Percentiles rank a stretch among this genome's conserved stretches.
Conservation (phyloP, 2,329 filamentous ascomycete species). For the Lecanicillium sp. region DNA sequence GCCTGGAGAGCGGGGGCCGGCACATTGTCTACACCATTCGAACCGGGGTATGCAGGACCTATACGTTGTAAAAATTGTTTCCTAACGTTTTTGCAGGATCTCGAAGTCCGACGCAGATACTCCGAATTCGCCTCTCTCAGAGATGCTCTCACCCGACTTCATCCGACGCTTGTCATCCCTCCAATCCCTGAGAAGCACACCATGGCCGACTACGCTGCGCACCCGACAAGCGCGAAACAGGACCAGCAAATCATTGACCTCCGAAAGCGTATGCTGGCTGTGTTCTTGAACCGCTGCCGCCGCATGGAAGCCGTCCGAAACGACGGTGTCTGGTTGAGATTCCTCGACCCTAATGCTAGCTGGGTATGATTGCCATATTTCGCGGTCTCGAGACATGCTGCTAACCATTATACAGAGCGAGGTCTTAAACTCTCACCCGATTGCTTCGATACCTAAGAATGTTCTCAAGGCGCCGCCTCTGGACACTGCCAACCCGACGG, state of each 20-base stretch:
- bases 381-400: too few relatives aligned
- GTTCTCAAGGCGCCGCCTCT: constrained; percentile 92
- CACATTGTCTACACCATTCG: constrained; percentile 97
- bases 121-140: constrained; percentile 93
- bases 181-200: constrained; percentile 98
- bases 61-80: constrained; percentile 3
- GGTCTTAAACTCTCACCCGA: constrained; percentile 86
- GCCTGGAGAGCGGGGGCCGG: constrained; percentile 80
- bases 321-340: constrained; percentile 96
- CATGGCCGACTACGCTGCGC: constrained; percentile 97
- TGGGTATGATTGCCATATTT: too few relatives aligned
- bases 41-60: constrained; percentile 63
- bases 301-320: constrained; percentile 87
- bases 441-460: constrained; percentile 87
- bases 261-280: constrained; percentile 91
- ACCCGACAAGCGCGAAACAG: constrained; percentile 96
- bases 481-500: constrained; percentile 84
- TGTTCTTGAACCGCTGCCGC: constrained; percentile 90
- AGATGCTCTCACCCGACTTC: constrained; percentile 80
- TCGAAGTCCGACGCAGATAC: constrained; percentile 91
- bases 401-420: constrained; percentile 60
- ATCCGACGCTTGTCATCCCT: constrained; percentile 91
- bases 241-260: constrained; percentile 95
- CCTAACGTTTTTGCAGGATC: constrained; percentile 53
- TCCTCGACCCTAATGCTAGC: constrained; percentile 95